A percentile compares a stretch with the other conserved stretches of the same genome.
These are phyloP conservation scores for Trichophyton verrucosum DNA, from an alignment of 2,329 filamentous ascomycete species.

Conservation along the genomic window DNA sequence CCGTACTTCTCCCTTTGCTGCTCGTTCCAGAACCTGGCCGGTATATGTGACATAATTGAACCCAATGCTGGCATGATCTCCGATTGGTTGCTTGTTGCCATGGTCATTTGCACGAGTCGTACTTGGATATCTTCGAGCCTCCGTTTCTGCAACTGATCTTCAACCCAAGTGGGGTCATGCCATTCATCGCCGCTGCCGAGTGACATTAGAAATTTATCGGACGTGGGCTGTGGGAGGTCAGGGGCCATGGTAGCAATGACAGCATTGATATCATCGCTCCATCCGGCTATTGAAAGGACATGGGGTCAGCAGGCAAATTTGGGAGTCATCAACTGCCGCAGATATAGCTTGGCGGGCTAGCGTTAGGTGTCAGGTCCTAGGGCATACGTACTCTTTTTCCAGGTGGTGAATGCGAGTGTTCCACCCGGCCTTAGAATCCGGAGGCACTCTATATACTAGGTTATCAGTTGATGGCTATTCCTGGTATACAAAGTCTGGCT, in stretches of 20 bases:
- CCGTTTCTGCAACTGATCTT: conserved; percentile 1
- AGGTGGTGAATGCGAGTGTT: conserved; percentile 8
- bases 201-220: conserved; percentile 6
- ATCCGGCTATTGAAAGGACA: neutral
- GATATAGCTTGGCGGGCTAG: neutral
- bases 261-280: conserved; percentile 6
- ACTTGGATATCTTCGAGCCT: conserved; percentile 4
- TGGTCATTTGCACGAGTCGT: neutral
- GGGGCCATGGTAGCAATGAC: conserved; percentile 8
- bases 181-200: conserved; percentile 6
- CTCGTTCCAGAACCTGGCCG: conserved; percentile 7
- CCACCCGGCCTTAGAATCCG: conserved; percentile 7
- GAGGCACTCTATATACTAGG: conserved; percentile 4
- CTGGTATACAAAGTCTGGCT: neutral
- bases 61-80: conserved; percentile 1
- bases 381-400: conserved; percentile 7
- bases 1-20: conserved; percentile 4
- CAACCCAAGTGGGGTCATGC: conserved; percentile 6
- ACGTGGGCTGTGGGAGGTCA: conserved; percentile 4
- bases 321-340: no score
- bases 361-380: neutral
- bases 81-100: conserved; percentile 5
- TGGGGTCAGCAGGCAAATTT: neutral
- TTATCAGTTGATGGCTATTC: neutral
- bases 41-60: conserved; percentile 5